Evolutionary conservation across 1,284 basidiomycete species (phyloP).

Genomic region (Sutorius eximius): DNA sequence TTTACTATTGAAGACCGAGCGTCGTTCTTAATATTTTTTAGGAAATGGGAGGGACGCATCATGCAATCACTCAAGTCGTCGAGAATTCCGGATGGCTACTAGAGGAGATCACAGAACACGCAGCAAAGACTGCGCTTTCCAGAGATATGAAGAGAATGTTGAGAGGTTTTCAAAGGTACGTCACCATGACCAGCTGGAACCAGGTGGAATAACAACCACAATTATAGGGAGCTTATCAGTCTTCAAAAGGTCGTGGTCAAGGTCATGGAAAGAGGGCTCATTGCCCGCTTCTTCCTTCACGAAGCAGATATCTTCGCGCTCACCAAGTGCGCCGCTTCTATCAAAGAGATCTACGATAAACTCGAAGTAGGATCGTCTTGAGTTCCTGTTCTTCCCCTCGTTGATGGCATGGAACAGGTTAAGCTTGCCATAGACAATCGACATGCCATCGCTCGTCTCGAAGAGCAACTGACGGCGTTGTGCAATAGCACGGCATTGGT

Average conservation of each 20-base stretch:
- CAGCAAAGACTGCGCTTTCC: neutral
- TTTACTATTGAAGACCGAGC: no score
- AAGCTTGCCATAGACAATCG: slow-evolving; percentile 8
- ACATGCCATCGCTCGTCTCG: slow-evolving; percentile 11
- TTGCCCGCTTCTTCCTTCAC: slow-evolving; percentile 13
- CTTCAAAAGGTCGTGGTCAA: slow-evolving; percentile 12
- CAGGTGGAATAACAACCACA: neutral
- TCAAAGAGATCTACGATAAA: slow-evolving; percentile 13
- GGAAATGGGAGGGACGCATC: slow-evolving; percentile 19
- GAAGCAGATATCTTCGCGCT: slow-evolving; percentile 15
- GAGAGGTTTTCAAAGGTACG: slow-evolving; percentile 8
- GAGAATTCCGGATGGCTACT: slow-evolving; percentile 20
- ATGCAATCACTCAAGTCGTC: slow-evolving; percentile 16
- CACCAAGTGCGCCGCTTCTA: slow-evolving; percentile 5
- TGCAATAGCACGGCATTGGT: neutral
- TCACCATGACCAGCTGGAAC: neutral
- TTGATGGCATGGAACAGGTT: neutral
- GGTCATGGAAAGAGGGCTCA: slow-evolving; percentile 5
- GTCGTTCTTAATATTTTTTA: neutral
- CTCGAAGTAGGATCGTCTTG: slow-evolving; percentile 10
- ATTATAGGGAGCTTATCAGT: slow-evolving; percentile 13
- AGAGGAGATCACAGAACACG: slow-evolving; percentile 10
- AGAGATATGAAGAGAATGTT: slow-evolving; percentile 2
- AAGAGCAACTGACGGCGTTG: slow-evolving; percentile 9
- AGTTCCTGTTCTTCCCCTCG: neutral